Percentiles rank a stretch among this genome's conserved stretches.
These are phyloP conservation scores for Fusarium mundagurra DNA, from an alignment of 2,329 filamentous ascomycete species.

Conservation along the genomic window DNA sequence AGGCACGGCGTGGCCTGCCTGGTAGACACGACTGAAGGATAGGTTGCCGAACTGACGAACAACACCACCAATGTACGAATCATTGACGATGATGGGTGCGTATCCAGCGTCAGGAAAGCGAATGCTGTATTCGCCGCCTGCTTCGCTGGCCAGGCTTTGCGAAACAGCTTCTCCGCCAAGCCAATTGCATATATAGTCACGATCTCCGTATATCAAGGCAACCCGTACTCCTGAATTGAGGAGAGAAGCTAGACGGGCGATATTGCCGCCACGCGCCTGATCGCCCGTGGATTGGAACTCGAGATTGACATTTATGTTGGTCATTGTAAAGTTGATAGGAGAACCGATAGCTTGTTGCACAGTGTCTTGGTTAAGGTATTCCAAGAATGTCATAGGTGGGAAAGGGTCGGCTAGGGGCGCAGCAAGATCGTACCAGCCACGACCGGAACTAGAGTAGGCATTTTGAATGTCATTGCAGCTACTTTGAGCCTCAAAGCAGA, in stretches of 20 bases:
- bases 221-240: conserved; percentile 72
- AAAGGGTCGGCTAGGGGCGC: conserved; percentile 67
- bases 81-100: conserved; percentile 74
- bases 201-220: conserved; percentile 75
- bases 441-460: conserved; percentile 64
- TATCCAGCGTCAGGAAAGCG: conserved; percentile 76
- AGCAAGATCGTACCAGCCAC: conserved; percentile 70
- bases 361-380: conserved; percentile 70
- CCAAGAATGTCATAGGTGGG: conserved; percentile 67
- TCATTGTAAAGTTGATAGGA: conserved; percentile 67
- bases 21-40: conserved; percentile 73
- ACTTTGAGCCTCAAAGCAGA: conserved; percentile 62
- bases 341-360: conserved; percentile 70
- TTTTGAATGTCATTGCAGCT: conserved; percentile 61
- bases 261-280: conserved; percentile 70
- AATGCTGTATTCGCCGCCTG: conserved; percentile 57
- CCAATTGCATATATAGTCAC: conserved; percentile 73
- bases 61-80: conserved; percentile 73
- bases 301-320: conserved; percentile 56
- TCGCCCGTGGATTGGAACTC: conserved; percentile 65
- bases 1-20: conserved; percentile 71
- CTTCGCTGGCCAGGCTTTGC: conserved; percentile 65
- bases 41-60: conserved; percentile 82
- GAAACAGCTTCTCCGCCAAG: conserved; percentile 80
- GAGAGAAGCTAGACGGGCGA: conserved; percentile 67